Percentiles rank a stretch among this genome's conserved stretches.
These are phyloP conservation scores for Pulveroboletus sp. DNA, from an alignment of 1,284 basidiomycete species.

Conservation along the genomic window DNA sequence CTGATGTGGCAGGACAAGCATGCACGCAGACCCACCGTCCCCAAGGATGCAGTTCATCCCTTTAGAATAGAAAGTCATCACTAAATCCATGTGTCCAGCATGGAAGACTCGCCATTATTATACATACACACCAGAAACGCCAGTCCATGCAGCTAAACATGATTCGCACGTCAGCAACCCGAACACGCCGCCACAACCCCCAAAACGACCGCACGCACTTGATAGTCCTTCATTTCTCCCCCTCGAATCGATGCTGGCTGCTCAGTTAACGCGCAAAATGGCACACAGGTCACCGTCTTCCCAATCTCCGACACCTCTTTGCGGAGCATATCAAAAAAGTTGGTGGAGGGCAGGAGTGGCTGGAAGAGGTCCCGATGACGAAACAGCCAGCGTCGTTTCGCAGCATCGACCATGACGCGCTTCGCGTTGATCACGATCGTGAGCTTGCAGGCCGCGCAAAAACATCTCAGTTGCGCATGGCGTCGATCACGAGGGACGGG, in stretches of 20 bases:
- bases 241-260: conserved; percentile 49
- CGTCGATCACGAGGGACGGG: neutral
- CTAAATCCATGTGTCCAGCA: neutral
- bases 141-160: conserved; percentile 48
- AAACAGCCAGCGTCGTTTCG: conserved; percentile 44
- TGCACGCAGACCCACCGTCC: conserved; percentile 45
- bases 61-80: conserved; percentile 21
- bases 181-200: neutral
- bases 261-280: conserved; percentile 41
- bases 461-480: neutral
- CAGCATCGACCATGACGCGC: conserved; percentile 39
- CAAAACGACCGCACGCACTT: conserved; percentile 39
- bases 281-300: conserved; percentile 35
- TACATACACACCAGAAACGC: conserved; percentile 58
- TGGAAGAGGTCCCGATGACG: conserved; percentile 43
- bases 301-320: conserved; percentile 25
- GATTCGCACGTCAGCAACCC: conserved; percentile 4
- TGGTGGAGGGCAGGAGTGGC: conserved; percentile 42
- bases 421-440: conserved; percentile 40
- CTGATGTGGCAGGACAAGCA: neutral
- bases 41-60: conserved; percentile 63
- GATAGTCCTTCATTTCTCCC: conserved; percentile 60
- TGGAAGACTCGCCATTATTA: conserved; percentile 47
- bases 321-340: conserved; percentile 36
- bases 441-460: conserved; percentile 29